Percentiles rank a stretch among this genome's conserved stretches.
Evolutionary conservation across 257 asterid species (phyloP).

Genomic region (Lantana camara): DNA sequence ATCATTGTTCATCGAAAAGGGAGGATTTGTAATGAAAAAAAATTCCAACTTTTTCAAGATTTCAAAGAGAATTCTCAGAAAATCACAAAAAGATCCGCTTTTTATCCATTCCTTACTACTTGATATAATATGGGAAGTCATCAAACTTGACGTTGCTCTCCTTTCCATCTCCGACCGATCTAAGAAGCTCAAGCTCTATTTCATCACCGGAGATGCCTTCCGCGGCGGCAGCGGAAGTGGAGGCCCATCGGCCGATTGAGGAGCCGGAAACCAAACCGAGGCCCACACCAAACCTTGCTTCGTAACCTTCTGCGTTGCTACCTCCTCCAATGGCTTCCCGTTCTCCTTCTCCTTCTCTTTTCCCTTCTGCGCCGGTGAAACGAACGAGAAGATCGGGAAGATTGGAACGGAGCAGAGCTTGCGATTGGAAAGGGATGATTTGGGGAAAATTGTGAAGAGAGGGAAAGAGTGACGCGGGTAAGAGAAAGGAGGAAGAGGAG

Average conservation of each 20-base stretch:
- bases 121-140: slow-evolving; percentile 86
- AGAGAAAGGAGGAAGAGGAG: too few relatives aligned
- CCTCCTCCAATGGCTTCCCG: slow-evolving; percentile 80
- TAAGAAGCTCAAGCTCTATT: slow-evolving; percentile 67
- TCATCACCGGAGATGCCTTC: slow-evolving; percentile 62
- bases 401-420: too few relatives aligned
- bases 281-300: slow-evolving; percentile 90
- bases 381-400: too few relatives aligned
- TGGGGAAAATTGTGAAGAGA: too few relatives aligned
- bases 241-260: slow-evolving; percentile 60
- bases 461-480: too few relatives aligned
- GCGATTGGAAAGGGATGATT: too few relatives aligned
- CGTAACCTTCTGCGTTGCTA: too few relatives aligned
- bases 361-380: too few relatives aligned
- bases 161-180: slow-evolving; percentile 65
- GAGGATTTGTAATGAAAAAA: background rate
- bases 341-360: too few relatives aligned
- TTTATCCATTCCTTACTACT: slow-evolving; percentile 35
- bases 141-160: slow-evolving; percentile 55
- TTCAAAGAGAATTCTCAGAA: background rate
- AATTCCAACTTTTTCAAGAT: background rate
- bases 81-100: background rate
- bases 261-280: slow-evolving; percentile 83
- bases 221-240: slow-evolving; percentile 35
- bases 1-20: slow-evolving; percentile 54